Conservation (phyloP, 176 grass and related monocot species). For the barley (Hordeum vulgare) region DNA sequence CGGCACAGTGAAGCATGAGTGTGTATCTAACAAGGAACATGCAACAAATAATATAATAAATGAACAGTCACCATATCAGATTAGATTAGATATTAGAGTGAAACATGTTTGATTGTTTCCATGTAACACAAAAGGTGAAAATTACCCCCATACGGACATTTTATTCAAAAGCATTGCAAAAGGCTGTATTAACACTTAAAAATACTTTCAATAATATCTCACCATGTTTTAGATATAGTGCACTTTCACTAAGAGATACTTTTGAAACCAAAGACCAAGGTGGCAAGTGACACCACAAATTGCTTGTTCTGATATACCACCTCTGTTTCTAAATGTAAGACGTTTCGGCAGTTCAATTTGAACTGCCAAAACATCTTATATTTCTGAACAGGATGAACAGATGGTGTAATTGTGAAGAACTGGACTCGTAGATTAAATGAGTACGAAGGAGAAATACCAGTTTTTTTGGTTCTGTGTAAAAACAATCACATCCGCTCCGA, state of each 20-base stretch:
- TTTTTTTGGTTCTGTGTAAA: constrained; percentile 76
- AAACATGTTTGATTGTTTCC: too few relatives aligned
- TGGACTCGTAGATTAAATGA: not conserved
- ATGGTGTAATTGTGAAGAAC: not conserved
- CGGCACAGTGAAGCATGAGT: constrained; percentile 7
- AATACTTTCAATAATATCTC: not conserved
- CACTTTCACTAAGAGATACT: not conserved
- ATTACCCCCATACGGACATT: not conserved
- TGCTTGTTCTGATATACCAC: constrained; percentile 4
- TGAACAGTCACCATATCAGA: too few relatives aligned
- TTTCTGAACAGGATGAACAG: too few relatives aligned
- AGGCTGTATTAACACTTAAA: not conserved
- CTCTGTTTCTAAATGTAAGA: too few relatives aligned
- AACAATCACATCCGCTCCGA: constrained; percentile 95
- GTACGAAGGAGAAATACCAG: constrained; percentile 22
- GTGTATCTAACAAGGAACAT: not conserved
- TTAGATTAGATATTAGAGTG: too few relatives aligned
- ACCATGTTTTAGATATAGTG: not conserved
- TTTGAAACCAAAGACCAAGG: constrained; percentile 1
- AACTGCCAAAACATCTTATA: too few relatives aligned
- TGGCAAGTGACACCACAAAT: constrained; percentile 1
- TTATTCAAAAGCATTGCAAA: not conserved
- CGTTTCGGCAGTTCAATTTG: too few relatives aligned
- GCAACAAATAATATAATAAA: not conserved
- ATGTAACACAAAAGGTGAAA: too few relatives aligned